A percentile compares a stretch with the other conserved stretches of the same genome.
phyloP scores from a whole-genome alignment of 2,329 filamentous ascomycete genomes.

The Aplosporella prunicola region DNA sequence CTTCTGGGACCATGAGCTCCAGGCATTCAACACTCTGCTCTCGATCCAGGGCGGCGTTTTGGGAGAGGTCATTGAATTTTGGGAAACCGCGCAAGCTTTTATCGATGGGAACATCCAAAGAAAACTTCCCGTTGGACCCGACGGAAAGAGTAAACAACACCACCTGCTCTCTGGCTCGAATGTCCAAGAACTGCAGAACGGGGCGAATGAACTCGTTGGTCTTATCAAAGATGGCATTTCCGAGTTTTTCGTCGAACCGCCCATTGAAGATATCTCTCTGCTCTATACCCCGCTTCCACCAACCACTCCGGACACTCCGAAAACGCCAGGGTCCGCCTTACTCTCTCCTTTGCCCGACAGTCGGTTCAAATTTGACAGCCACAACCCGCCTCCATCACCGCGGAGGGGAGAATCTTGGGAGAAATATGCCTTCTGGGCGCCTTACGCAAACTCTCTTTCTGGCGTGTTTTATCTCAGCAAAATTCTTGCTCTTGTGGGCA shows the following conservation, averaged over 20 bases:
- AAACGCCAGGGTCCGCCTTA: constrained; percentile 44
- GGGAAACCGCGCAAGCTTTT: constrained; percentile 85
- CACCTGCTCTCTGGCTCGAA: constrained; percentile 68
- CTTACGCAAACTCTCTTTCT: constrained; percentile 81
- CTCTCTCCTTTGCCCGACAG: constrained; percentile 55
- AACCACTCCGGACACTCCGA: constrained; percentile 58
- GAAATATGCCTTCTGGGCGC: constrained; percentile 92
- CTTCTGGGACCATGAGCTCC: constrained; percentile 81
- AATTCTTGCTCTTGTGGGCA: constrained; percentile 73
- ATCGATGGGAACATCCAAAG: constrained; percentile 77
- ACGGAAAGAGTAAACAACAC: constrained; percentile 70
- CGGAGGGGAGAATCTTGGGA: constrained; percentile 78
- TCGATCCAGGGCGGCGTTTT: constrained; percentile 68
- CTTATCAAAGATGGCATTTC: constrained; percentile 71
- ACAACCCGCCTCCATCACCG: constrained; percentile 67
- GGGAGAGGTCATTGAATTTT: constrained; percentile 85
- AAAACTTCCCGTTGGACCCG: constrained; percentile 68
- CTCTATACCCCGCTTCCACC: constrained; percentile 75
- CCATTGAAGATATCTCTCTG: constrained; percentile 81
- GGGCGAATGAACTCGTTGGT: constrained; percentile 71
- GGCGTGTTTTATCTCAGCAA: constrained; percentile 85
- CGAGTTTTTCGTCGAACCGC: constrained; percentile 76
- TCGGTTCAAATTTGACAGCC: constrained; percentile 70
- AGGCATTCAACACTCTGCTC: constrained; percentile 64
- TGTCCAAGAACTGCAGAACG: constrained; percentile 62